Evolutionary conservation across 768 basidiomycete species (phyloP), one percentile per base, ranked within the genome.

Genomic region (Amylocystis lapponica): DNA sequence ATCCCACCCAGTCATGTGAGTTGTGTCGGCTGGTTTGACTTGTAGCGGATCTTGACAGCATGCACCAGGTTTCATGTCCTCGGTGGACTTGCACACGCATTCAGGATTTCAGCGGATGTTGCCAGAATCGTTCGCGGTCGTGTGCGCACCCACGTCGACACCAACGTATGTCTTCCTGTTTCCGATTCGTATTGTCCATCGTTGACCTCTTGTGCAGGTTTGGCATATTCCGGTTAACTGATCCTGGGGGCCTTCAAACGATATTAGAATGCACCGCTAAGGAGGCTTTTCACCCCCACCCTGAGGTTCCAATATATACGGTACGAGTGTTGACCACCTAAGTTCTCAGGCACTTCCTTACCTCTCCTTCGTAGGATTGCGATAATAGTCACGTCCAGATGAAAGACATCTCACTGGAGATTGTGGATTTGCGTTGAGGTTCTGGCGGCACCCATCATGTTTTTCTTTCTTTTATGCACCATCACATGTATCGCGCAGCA

Each of bases 51-150:
- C 27, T 19, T 48, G 5, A 41, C 23, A 17, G 3, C 5, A 17
- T 29, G n/a, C n/a, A 7, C 21, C 43, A 84, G 81, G 81, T 62
- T 96, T 96, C 67, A 91, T 95, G 86, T 93, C 91, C 5, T 94
- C 91, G 7, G 83, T 94, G 14, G 92, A 95, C 60, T 63, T 96
- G 17, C 92, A 96, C 54, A 94, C 91, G 3, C 92, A 94, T 61
- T 81, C 86, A 1, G 83, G 78, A 7, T 96, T 93, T 65, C 92
- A 95, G 54, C 63, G 78, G 27, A 92, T 91, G 83, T 74, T 96
- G 3, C 86, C 86, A 0, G 92, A 96, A 58, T 91, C 88, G 0
- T 88, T 95, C 58, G 92, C 92, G 0, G 86, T 95, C 29, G 92
- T 96, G 13, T 93, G 89, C 55, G 88, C 91, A 3, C 92, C 92